Base-by-base conservation (phyloP, 371 early-diverging fungal species). In the Mucor velutinosus region DNA sequence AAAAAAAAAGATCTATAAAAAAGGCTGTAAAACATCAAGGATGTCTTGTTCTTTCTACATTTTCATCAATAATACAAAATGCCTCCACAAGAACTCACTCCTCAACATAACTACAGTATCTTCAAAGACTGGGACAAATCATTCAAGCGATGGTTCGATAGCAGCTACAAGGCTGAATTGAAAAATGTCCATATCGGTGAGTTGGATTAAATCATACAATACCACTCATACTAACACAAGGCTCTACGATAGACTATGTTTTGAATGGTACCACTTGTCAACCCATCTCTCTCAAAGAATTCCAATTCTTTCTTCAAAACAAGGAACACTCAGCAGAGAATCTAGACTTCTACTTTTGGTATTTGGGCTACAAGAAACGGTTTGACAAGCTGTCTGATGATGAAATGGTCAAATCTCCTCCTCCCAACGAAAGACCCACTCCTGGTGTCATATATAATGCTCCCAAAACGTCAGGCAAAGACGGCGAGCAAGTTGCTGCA, bases 311-410 rank as follows among this genome's bases (percentile, higher is more conserved):
- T 41, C 43, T 75, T 4, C 43, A 62, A 37, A 61, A 67, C 30
- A 75, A 72, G 56, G 75, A 75, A 27, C 65, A 72, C 35, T 61
- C 72, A 7, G 64, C 60, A 6, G 72, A 75, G 45, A 75, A 75
- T 29, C 56, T 75, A 33, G 75, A 75, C 32, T 75, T 75, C 41
- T 72, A 71, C 30, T 68, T 60, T 47, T 75, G 75, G 75, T 75
- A 64, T 32, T 33, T 71, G 15, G 69, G 58, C 2, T 75, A 75
- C 57, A 45, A 69, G 19, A 58, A 45, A 19, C 37, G 71, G 17
- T 75, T 72, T 19, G 51, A 58, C 19, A 43, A 55, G 12, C 45
- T 72, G 0, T 32, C 72, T 12, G 65, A 69, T n/a, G 58, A 67
- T 15, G 66, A 69, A 12, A 35, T 66, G 25, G 66, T 37, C 5